Percentiles rank a stretch among this genome's conserved stretches.
These are phyloP conservation scores for Pyrenophora seminiperda DNA, from an alignment of 2,329 filamentous ascomycete species.

Conservation along the genomic window DNA sequence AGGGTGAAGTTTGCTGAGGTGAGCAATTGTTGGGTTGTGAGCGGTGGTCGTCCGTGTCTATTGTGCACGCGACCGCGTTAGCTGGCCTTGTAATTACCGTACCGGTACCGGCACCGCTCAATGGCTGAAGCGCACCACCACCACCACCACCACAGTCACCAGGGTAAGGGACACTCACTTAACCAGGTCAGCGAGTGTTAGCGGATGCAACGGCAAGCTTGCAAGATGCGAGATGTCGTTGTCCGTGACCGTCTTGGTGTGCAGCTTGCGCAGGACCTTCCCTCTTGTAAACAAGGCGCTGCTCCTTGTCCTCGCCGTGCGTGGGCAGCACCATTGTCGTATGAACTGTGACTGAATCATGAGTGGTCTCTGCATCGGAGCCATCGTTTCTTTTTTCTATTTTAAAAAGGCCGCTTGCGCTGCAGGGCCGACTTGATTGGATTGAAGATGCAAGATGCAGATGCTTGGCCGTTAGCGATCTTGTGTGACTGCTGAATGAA, in stretches of 20 bases:
- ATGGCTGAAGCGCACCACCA: background rate
- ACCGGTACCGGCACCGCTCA: background rate
- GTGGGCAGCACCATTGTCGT: conserved; percentile 42
- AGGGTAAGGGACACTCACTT: conserved; percentile 62
- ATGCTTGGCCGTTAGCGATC: background rate
- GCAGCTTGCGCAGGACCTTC: conserved; percentile 29
- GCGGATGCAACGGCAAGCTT: conserved; percentile 74
- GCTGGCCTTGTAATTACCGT: no score
- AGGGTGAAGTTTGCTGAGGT: conserved; percentile 95
- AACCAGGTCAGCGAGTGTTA: conserved; percentile 87
- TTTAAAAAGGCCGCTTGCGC: background rate
- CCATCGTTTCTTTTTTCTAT: conserved; percentile 33
- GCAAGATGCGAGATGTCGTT: conserved; percentile 81
- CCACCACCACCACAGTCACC: background rate
- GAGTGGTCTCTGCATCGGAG: conserved; percentile 42
- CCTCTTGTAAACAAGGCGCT: conserved; percentile 23
- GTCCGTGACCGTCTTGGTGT: conserved; percentile 60
- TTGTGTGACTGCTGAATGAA: conserved; percentile 1
- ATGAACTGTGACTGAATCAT: conserved; percentile 47
- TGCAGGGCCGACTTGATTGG: background rate
- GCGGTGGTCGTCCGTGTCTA: conserved; percentile 79
- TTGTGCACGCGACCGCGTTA: conserved; percentile 20
- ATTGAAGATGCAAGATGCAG: background rate
- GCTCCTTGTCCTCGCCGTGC: conserved; percentile 22
- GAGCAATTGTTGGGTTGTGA: conserved; percentile 79